Evolutionary conservation across 306 rosid species (phyloP).

Genomic region (Vigna mungo): DNA sequence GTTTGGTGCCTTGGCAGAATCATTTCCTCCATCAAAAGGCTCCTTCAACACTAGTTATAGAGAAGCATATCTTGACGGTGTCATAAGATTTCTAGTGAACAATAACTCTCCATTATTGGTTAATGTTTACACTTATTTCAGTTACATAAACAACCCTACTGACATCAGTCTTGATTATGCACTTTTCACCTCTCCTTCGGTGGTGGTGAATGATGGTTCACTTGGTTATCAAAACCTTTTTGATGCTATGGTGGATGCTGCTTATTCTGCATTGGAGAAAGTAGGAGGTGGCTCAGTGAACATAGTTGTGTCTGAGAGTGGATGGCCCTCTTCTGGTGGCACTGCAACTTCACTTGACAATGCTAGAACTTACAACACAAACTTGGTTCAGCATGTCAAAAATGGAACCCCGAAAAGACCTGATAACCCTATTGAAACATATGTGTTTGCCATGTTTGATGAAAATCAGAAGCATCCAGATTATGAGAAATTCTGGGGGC

Average conservation of each 20-base stretch:
- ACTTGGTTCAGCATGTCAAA: conserved; percentile 59
- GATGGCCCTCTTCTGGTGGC: conserved; percentile 66
- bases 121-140: conserved; percentile 54
- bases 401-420: conserved; percentile 59
- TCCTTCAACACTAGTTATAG: conserved; percentile 19
- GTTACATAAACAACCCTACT: not conserved
- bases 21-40: conserved; percentile 60
- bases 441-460: conserved; percentile 59
- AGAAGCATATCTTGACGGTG: conserved; percentile 38
- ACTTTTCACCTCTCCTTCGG: conserved; percentile 41
- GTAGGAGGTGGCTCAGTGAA: conserved; percentile 46
- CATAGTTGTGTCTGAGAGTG: conserved; percentile 58
- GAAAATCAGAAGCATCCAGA: conserved; percentile 42
- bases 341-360: conserved; percentile 44
- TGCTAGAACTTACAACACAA: conserved; percentile 56
- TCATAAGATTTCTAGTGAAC: conserved; percentile 39
- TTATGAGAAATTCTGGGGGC: not conserved
- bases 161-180: conserved; percentile 53
- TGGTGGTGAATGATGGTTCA: conserved; percentile 47
- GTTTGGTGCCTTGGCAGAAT: conserved; percentile 34
- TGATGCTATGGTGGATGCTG: conserved; percentile 52
- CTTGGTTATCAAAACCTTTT: conserved; percentile 53
- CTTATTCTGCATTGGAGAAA: conserved; percentile 55
- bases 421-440: conserved; percentile 39
- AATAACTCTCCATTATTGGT: conserved; percentile 52